phyloP scores from a whole-genome alignment of 805 yeast species.

The Candida ficus region DNA sequence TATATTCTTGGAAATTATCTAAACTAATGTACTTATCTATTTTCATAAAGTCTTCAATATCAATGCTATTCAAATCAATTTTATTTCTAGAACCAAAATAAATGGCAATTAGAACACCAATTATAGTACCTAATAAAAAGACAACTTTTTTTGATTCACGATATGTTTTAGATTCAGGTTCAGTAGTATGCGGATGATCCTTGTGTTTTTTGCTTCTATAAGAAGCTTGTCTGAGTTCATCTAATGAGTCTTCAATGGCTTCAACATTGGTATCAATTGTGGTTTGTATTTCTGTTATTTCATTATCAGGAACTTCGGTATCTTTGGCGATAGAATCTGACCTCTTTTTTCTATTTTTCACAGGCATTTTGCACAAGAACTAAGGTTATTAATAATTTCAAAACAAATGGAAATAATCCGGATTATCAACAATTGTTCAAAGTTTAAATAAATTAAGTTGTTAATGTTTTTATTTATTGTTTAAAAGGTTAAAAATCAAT shows the following conservation, averaged over 20 bases:
- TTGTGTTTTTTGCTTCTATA: neutral
- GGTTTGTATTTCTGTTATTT: conserved; percentile 7
- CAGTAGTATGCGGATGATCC: neutral
- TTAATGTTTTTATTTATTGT: no score
- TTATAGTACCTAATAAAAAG: conserved; percentile 64
- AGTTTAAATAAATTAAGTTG: no score
- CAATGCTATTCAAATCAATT: conserved; percentile 24
- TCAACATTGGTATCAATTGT: conserved; percentile 14
- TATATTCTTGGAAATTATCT: conserved; percentile 51
- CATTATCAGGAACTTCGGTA: neutral
- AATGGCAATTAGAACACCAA: conserved; percentile 64
- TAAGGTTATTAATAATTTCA: no score
- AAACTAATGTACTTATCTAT: conserved; percentile 19
- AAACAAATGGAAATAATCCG: no score
- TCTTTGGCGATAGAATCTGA: neutral
- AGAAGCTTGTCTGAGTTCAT: conserved; percentile 13
- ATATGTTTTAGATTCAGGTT: conserved; percentile 12
- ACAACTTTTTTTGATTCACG: conserved; percentile 52
- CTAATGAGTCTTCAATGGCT: conserved; percentile 15
- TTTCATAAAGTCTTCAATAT: conserved; percentile 18
- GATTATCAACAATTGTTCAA: neutral
- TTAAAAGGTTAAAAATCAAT: no score
- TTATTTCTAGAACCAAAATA: conserved; percentile 50
- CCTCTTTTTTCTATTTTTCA: neutral
- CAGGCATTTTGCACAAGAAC: conserved; percentile 1